phyloP scores from a whole-genome alignment of 495 filamentous ascomycete species.

The Talaromyces borbonicus region DNA sequence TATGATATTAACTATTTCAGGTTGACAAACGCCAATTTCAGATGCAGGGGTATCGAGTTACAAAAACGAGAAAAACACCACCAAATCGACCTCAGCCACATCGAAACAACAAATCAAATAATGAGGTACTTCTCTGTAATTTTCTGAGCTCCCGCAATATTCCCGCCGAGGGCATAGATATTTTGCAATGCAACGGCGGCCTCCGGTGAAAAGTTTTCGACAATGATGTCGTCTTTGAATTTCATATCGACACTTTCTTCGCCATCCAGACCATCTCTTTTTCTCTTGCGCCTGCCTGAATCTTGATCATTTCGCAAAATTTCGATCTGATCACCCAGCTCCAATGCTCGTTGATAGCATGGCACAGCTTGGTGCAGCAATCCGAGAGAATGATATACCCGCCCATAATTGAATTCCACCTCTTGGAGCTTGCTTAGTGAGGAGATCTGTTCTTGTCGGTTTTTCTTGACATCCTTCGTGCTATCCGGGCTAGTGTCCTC shows the following conservation, averaged over 20 bases:
- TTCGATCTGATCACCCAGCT: slow-evolving; percentile 34
- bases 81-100: neutral
- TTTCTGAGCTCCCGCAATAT: slow-evolving; percentile 42
- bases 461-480: slow-evolving; percentile 17
- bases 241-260: slow-evolving; percentile 8
- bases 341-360: slow-evolving; percentile 55
- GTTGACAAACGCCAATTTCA: too few species aligned
- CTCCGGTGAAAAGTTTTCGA: slow-evolving; percentile 59
- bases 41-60: slow-evolving; percentile 1
- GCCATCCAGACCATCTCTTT: slow-evolving; percentile 7
- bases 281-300: slow-evolving; percentile 3
- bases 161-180: slow-evolving; percentile 54
- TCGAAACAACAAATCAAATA: slow-evolving; percentile 13
- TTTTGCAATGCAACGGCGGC: slow-evolving; percentile 68
- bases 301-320: neutral
- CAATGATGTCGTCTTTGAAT: slow-evolving; percentile 14
- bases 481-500: slow-evolving; percentile 13
- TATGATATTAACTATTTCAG: too few species aligned
- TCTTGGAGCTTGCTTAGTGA: slow-evolving; percentile 55
- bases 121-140: slow-evolving; percentile 52
- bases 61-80: neutral
- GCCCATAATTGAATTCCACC: slow-evolving; percentile 80
- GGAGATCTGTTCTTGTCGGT: slow-evolving; percentile 4
- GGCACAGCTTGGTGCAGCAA: slow-evolving; percentile 66
- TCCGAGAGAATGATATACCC: slow-evolving; percentile 73